Conservation (phyloP, 2,329 filamentous ascomycete species). For the Fusarium annulatum region DNA sequence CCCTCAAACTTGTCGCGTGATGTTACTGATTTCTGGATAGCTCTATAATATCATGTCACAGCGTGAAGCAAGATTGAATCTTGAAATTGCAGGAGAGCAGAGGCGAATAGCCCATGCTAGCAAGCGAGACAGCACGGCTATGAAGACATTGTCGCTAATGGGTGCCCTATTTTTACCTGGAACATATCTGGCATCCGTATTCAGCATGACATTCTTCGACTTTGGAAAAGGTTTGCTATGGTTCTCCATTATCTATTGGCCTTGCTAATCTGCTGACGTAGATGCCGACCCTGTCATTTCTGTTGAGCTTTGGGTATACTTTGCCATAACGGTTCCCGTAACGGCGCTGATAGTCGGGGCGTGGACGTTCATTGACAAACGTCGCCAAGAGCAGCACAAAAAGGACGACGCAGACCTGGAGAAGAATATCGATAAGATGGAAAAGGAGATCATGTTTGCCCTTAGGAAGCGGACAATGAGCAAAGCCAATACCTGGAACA, state of each 20-base stretch:
- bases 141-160: conserved; percentile 73
- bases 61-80: conserved; percentile 71
- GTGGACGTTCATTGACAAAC: conserved; percentile 66
- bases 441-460: conserved; percentile 66
- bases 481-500: conserved; percentile 66
- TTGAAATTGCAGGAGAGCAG: conserved; percentile 71
- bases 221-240: conserved; percentile 59
- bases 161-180: conserved; percentile 72
- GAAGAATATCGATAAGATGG: conserved; percentile 66
- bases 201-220: conserved; percentile 75
- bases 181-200: conserved; percentile 71
- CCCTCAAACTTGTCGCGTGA: conserved; percentile 11
- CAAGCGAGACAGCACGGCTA: conserved; percentile 71
- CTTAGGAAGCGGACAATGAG: conserved; percentile 68
- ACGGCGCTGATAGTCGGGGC: conserved; percentile 64
- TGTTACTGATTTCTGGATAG: conserved; percentile 49
- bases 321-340: conserved; percentile 68
- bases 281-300: conserved; percentile 58
- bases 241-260: background rate
- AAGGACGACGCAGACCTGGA: conserved; percentile 64
- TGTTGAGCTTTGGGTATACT: conserved; percentile 70
- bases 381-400: conserved; percentile 60
- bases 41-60: conserved; percentile 75
- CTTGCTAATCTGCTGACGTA: conserved; percentile 10
- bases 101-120: conserved; percentile 68